Evolutionary conservation across 148 eudicot species (phyloP), one percentile per base, ranked within the genome.

Genomic region (Vaccinium myrtillus): DNA sequence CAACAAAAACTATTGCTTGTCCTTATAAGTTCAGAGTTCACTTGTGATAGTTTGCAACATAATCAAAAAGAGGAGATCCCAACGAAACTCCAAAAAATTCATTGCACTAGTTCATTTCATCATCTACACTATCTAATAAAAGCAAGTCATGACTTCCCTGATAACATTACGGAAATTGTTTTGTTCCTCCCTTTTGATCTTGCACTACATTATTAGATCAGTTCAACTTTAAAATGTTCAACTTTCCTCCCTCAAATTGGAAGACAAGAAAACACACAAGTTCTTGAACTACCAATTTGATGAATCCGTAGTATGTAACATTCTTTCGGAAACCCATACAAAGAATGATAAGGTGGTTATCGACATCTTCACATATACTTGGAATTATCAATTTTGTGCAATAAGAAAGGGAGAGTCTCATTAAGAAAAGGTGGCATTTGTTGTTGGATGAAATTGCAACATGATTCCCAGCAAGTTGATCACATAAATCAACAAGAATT

Each of bases 191-290:
- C 67, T 55, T 13, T 79, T 56, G 67, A 32, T 51, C 15, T 16
- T 55, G 16, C 39, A 5, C 46, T 43, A 43, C 6, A 49, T 18
- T 23, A 10, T 79, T 56, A 32, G 63, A 56, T 23, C 18, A 39
- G 71, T 15, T 56, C 70, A 19, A 10, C 39, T 79, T 36, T 18
- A 32, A 23, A 13, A 18, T 11, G 14, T 58, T 36, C 3, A 10
- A 55, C 10, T 15, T 16, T 30, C 21, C 19, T 18, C 30, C 51
- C 82, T 12, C 30, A 63, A 53, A 46, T 16, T 46, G 39, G 55
- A 56, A 76, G 70, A 84, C 18, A 79, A 79, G 59, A 75, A n/a
- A 21, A 23, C 23, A 48, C n/a, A 76, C 36, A 76, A 25, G 74
- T 59, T 48, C 61, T 39, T 61, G 79, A 23, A 77, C 54, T 19